phyloP scores from a whole-genome alignment of 371 early-diverging fungal species.

The Zychaea mexicana region DNA sequence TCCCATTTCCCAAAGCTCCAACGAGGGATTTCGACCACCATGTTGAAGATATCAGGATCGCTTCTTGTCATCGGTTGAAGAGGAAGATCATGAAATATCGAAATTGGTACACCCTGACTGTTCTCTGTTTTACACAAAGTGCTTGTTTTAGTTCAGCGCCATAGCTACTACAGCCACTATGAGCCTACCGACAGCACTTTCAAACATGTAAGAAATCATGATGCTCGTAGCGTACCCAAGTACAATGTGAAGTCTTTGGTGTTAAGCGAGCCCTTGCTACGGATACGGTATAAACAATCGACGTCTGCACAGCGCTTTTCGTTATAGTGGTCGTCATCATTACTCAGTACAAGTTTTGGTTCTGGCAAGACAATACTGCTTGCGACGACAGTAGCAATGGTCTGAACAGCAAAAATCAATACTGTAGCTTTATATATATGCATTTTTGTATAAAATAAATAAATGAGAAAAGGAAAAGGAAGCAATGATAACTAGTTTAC shows the following conservation, averaged over 20 bases:
- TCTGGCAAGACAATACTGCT: too few species aligned
- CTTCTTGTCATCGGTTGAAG: constrained; percentile 1
- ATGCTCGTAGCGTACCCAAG: not conserved
- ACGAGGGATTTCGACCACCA: constrained; percentile 99
- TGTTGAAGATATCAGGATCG: constrained; percentile 57
- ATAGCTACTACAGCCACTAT: not conserved
- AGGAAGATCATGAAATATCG: constrained; percentile 14
- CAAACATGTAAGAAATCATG: too few species aligned
- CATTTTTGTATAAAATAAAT: too few species aligned
- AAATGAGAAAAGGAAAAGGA: too few species aligned
- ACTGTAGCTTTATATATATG: too few species aligned
- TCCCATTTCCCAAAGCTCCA: constrained; percentile 99
- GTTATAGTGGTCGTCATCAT: not conserved
- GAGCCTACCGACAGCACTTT: too few species aligned
- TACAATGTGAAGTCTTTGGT: not conserved
- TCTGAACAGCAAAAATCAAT: too few species aligned
- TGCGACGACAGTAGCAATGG: too few species aligned
- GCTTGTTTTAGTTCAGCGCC: not conserved
- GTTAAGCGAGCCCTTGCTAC: not conserved
- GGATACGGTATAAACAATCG: not conserved
- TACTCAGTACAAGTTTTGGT: too few species aligned
- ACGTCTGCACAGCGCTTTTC: not conserved
- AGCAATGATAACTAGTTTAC: too few species aligned
- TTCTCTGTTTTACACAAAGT: constrained; percentile 10
- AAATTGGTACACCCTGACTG: constrained; percentile 8